Evolutionary conservation across 805 yeast genomes (phyloP).

Genomic region (Starmerella sp.): DNA sequence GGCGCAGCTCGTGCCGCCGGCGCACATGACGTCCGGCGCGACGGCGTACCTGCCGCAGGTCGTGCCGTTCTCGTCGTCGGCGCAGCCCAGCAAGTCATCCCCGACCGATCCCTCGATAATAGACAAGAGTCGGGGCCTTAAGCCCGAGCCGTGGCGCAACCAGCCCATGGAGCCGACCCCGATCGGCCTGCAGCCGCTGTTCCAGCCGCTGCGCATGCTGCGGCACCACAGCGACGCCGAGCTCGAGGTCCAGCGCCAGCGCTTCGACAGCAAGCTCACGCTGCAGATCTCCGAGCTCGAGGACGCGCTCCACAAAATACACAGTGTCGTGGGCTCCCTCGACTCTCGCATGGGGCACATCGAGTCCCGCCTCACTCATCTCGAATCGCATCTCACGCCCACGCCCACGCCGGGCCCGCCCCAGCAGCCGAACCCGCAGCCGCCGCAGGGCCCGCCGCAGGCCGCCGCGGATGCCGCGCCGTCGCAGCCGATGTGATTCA

Average conservation of each 20-base stretch:
- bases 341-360: constrained; percentile 1
- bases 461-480: too few relatives aligned
- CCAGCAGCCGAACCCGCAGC: not conserved
- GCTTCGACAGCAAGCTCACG: constrained; percentile 2
- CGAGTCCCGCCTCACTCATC: constrained; percentile 2
- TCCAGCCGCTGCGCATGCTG: constrained; percentile 3
- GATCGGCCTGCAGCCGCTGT: not conserved
- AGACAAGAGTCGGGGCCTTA: constrained; percentile 1
- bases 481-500: too few relatives aligned
- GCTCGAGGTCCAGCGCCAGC: constrained; percentile 1
- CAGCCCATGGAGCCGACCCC: constrained; percentile 5
- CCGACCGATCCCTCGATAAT: not conserved
- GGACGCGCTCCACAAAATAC: constrained; percentile 1
- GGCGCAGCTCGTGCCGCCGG: constrained; percentile 1
- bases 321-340: not conserved
- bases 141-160: constrained; percentile 3
- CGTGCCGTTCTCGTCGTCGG: constrained; percentile 1
- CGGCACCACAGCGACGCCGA: constrained; percentile 5
- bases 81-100: not conserved
- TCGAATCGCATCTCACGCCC: not conserved
- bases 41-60: constrained; percentile 1
- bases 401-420: not conserved
- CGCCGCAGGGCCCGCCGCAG: not conserved
- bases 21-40: not conserved
- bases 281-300: constrained; percentile 1